Conservation (phyloP, 805 yeast species). For the Candida palmyrensis region DNA sequence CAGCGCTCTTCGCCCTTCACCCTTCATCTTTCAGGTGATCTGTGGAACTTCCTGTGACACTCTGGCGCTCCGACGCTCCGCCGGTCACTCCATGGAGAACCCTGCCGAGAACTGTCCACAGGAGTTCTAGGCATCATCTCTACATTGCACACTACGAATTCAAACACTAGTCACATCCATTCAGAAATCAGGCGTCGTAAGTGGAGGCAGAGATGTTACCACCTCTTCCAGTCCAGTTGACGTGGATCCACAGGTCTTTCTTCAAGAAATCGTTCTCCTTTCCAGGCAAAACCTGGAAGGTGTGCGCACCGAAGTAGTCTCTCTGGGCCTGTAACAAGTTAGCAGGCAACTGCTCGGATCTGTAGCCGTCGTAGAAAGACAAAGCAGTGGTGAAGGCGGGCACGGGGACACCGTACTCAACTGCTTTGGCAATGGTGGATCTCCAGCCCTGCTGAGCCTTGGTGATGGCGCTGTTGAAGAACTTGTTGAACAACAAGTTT, state of each 20-base stretch:
- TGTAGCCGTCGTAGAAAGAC: constrained; percentile 97
- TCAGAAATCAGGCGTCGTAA: constrained; percentile 93
- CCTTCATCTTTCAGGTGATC: too few species aligned
- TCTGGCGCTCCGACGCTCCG: too few species aligned
- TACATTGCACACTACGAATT: too few species aligned
- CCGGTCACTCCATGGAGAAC: too few species aligned
- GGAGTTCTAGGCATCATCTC: too few species aligned
- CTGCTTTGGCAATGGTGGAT: constrained; percentile 72
- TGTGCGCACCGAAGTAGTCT: constrained; percentile 99
- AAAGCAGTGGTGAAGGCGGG: constrained; percentile 98
- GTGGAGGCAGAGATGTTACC: constrained; percentile 96
- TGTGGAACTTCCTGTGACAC: too few species aligned
- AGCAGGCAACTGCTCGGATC: constrained; percentile 94
- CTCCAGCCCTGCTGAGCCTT: constrained; percentile 98
- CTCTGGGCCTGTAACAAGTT: constrained; percentile 99
- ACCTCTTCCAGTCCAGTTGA: constrained; percentile 99
- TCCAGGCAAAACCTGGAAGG: constrained; percentile 93
- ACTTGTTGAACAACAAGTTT: constrained; percentile 91
- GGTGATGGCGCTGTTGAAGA: constrained; percentile 85
- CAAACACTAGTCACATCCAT: too few species aligned
- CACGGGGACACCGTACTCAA: constrained; percentile 87
- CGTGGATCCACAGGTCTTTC: constrained; percentile 78
- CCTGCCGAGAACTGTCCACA: too few species aligned
- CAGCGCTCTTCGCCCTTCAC: too few species aligned
- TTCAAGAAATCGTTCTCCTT: constrained; percentile 71